Conservation (phyloP, 345 rosid species). For the Carallia brachiata region DNA sequence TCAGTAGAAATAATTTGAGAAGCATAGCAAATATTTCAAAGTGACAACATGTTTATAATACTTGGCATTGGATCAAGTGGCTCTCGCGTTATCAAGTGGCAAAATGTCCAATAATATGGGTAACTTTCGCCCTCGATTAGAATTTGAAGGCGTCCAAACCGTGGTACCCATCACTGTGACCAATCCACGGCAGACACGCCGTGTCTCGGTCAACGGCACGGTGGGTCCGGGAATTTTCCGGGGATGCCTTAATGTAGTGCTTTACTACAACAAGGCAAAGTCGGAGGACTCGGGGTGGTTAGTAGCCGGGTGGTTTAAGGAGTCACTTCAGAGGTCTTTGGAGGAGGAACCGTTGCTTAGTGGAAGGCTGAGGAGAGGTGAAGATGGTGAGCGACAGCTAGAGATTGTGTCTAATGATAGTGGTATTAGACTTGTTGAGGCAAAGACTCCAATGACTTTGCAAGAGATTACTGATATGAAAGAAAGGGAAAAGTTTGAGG, state of each 20-base stretch:
- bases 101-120: background rate
- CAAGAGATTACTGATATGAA: constrained; percentile 45
- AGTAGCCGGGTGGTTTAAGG: constrained; percentile 72
- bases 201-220: constrained; percentile 30
- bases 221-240: constrained; percentile 40
- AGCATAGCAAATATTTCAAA: no score
- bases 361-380: constrained; percentile 55
- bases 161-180: constrained; percentile 47
- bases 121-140: constrained; percentile 10
- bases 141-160: constrained; percentile 49
- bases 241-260: constrained; percentile 46
- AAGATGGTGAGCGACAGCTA: constrained; percentile 37
- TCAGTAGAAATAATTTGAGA: no score
- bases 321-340: constrained; percentile 57
- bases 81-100: constrained; percentile 12
- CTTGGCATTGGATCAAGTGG: background rate
- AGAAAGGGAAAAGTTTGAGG: constrained; percentile 41
- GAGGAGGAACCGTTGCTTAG: constrained; percentile 53
- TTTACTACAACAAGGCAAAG: constrained; percentile 38
- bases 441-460: constrained; percentile 40
- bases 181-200: constrained; percentile 44
- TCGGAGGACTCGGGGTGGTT: constrained; percentile 57
- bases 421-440: constrained; percentile 68
- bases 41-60: no score
- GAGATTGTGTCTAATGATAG: constrained; percentile 75